These are phyloP conservation scores for Geranomyces michiganensis DNA, from an alignment of 192 early-diverging fungal genomes.

Conservation along the genomic window DNA sequence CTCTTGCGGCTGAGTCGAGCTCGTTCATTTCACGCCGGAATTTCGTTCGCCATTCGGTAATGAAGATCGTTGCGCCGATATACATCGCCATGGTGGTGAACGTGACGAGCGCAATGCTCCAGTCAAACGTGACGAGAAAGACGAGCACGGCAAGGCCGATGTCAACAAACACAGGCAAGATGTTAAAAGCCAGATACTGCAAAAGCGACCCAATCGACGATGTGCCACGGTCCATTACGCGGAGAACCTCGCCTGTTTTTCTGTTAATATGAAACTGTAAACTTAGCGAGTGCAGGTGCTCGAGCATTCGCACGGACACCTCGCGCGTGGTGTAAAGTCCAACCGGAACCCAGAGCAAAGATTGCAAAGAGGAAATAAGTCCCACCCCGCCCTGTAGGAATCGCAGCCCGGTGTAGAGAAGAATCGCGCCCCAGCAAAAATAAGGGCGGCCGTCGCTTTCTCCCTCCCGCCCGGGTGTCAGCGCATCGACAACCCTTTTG, in stretches of 20 bases:
- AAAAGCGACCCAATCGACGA: slow-evolving; percentile 66
- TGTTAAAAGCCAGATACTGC: slow-evolving; percentile 84
- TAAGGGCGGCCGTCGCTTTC: slow-evolving; percentile 32
- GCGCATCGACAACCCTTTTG: slow-evolving; percentile 75
- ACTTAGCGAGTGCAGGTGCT: slow-evolving; percentile 86
- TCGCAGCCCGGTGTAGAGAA: slow-evolving; percentile 64
- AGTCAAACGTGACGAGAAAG: slow-evolving; percentile 60
- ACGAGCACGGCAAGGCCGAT: slow-evolving; percentile 75
- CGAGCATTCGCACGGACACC: slow-evolving; percentile 88
- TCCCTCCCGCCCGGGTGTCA: slow-evolving; percentile 40
- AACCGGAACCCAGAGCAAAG: slow-evolving; percentile 90
- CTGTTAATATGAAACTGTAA: slow-evolving; percentile 91
- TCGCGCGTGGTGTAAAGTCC: slow-evolving; percentile 90
- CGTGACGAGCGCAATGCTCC: slow-evolving; percentile 80
- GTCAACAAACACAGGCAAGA: slow-evolving; percentile 86
- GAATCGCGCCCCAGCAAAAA: slow-evolving; percentile 61
- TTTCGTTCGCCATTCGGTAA: slow-evolving; percentile 74
- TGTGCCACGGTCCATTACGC: slow-evolving; percentile 85
- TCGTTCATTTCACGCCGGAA: slow-evolving; percentile 83
- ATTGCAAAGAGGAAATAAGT: slow-evolving; percentile 75
- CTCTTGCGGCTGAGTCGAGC: slow-evolving; percentile 82
- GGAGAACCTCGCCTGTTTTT: slow-evolving; percentile 93
- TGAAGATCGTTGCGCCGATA: slow-evolving; percentile 74
- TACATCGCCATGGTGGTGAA: slow-evolving; percentile 87
- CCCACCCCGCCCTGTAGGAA: slow-evolving; percentile 79